Percentiles rank a stretch among this genome's conserved stretches.
Evolutionary conservation across 345 rosid genomes (phyloP).

Genomic region (Aquilaria yunnanensis): DNA sequence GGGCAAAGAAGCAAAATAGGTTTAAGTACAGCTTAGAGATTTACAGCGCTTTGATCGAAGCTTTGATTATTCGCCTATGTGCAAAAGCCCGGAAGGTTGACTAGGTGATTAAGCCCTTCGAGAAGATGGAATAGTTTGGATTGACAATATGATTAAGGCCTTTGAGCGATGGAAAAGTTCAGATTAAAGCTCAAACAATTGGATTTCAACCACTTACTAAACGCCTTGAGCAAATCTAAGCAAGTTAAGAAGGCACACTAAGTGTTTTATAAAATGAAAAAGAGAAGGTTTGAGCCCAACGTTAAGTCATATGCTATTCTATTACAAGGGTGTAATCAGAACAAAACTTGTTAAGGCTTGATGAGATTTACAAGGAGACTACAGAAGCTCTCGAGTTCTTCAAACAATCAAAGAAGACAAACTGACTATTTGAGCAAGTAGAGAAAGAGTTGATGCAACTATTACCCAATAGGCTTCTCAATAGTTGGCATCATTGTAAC

Average conservation of each 20-base stretch:
- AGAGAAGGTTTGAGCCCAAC: constrained; percentile 54
- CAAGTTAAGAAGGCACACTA: constrained; percentile 63
- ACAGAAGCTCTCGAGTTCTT: constrained; percentile 59
- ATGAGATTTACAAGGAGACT: constrained; percentile 56
- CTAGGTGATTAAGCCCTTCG: constrained; percentile 36
- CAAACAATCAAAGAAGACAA: constrained; percentile 45
- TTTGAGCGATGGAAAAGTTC: constrained; percentile 67
- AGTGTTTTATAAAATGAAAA: constrained; percentile 82
- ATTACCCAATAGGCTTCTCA: constrained; percentile 51
- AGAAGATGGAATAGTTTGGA: no score
- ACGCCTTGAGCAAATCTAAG: constrained; percentile 59
- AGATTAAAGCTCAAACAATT: constrained; percentile 49
- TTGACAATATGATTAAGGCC: constrained; percentile 13
- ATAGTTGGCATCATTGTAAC: constrained; percentile 68
- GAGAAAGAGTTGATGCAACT: neutral
- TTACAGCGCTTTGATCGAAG: constrained; percentile 68
- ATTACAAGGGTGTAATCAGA: constrained; percentile 84
- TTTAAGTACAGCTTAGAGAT: constrained; percentile 47
- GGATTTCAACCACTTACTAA: constrained; percentile 66
- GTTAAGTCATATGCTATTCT: constrained; percentile 67
- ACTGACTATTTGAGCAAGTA: constrained; percentile 9
- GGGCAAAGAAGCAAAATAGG: constrained; percentile 72
- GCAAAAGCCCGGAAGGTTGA: constrained; percentile 63
- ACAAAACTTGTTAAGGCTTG: constrained; percentile 45
- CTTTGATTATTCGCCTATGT: constrained; percentile 63